Base-by-base conservation (phyloP, 2,329 filamentous ascomycete species). In the Plenodomus biglobosus region DNA sequence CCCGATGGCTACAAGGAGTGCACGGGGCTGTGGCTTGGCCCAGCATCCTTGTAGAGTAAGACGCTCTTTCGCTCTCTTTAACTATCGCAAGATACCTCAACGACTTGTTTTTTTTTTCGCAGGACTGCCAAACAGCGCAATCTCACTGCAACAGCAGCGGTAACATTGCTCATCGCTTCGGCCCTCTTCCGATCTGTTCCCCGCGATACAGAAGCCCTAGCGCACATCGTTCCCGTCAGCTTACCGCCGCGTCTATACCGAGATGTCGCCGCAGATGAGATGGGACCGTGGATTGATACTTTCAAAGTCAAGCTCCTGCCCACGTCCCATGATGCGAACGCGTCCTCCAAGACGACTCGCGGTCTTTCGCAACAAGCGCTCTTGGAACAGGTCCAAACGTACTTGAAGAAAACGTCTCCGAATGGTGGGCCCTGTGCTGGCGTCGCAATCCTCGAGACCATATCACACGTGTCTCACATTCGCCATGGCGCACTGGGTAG, bases 401-500 rank as follows among this genome's bases (percentile, higher is more conserved):
- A 55, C 27, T 40, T 55, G 10, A 34, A 15, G n/a, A 55, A 55
- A 15, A 13, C 36, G 3, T 55, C 52, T 1, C 52, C 52, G 1
- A 38, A 42, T 18, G 48, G 44, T 1, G 44, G 52, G 17, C 48
- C 48, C 1, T 52, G 52, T 20, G 52, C 52, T 3, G 38, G 44
- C 8, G 37, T 55, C 10, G 52, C 52, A 2, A 21, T 46, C 4
- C 52, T 55, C 42, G 46, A 49, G 11, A 21, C 18, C 18, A 55
- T 55, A 1, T 37, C 46, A 0, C 46, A 64, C 38, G 62, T 76
- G 40, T 46, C 63, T 2, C 47, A 44, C 3, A 42, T 66, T 15
- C 71, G 74, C 39, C 51, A 59, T n/a, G 62, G 62, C 0, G 71
- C 70, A 44, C 16, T 77, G 3, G 75, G 74, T 2, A 69, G 70